A percentile compares a stretch with the other conserved stretches of the same genome.
Evolutionary conservation across 208 protist species (phyloP).

Genomic region (Lotmaria passim): DNA sequence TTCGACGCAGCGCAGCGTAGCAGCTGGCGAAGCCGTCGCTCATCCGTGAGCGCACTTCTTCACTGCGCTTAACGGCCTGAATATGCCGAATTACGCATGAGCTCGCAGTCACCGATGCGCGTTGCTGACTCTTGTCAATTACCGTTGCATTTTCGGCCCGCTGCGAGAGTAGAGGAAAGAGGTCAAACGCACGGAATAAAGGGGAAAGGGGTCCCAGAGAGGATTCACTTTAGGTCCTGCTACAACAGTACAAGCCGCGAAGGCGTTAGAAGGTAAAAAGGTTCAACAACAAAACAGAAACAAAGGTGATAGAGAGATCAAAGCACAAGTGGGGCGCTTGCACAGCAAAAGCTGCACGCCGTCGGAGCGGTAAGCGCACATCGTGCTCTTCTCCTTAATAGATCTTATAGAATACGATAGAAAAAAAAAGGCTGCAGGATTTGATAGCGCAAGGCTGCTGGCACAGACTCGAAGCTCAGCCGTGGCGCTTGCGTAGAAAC

Average conservation of each 20-base stretch:
- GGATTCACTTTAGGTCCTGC: neutral
- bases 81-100: no score
- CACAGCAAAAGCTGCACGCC: slow-evolving; percentile 28
- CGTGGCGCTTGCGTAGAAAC: no score
- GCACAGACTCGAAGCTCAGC: no score
- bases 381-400: slow-evolving; percentile 6
- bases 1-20: no score
- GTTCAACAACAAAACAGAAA: slow-evolving; percentile 2
- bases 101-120: no score
- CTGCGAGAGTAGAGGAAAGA: no score
- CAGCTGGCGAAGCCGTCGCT: no score
- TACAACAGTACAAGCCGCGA: neutral
- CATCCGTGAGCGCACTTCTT: no score
- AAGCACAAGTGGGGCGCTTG: neutral
- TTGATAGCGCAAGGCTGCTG: slow-evolving; percentile 14
- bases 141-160: no score
- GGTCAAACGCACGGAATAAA: neutral
- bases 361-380: slow-evolving; percentile 15
- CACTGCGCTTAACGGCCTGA: no score
- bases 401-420: neutral
- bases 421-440: slow-evolving; percentile 2
- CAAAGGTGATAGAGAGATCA: neutral
- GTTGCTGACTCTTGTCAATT: no score
- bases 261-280: neutral
- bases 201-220: neutral